These are phyloP conservation scores for Aureobasidium leucospermi DNA, from an alignment of 2,329 filamentous ascomycete species.

Conservation along the genomic window DNA sequence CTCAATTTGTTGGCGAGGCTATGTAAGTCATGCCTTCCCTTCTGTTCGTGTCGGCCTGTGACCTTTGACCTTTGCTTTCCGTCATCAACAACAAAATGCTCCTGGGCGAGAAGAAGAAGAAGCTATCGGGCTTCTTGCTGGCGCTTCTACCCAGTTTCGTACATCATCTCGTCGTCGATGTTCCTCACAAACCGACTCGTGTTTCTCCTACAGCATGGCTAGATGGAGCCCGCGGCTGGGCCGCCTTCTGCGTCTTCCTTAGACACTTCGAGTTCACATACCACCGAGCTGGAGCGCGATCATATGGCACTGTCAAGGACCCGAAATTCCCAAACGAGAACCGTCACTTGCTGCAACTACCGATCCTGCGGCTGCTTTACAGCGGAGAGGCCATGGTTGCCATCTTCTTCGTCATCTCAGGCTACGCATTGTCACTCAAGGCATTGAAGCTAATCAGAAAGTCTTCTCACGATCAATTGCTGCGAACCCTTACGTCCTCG, in stretches of 20 bases:
- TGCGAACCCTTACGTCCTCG: slow-evolving; percentile 16
- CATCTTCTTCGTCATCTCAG: slow-evolving; percentile 56
- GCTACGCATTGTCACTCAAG: slow-evolving; percentile 50
- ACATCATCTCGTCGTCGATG: not conserved
- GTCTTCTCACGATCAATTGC: slow-evolving; percentile 21
- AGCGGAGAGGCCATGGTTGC: slow-evolving; percentile 52
- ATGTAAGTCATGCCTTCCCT: slow-evolving; percentile 4
- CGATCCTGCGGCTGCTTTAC: slow-evolving; percentile 48
- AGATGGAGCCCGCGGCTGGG: slow-evolving; percentile 60
- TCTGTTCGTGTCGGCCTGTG: not conserved
- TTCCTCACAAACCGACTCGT: not conserved
- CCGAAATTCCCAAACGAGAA: slow-evolving; percentile 39
- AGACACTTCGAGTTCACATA: slow-evolving; percentile 46
- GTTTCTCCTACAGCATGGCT: slow-evolving; percentile 47
- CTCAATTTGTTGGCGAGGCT: not conserved
- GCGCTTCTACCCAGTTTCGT: slow-evolving; percentile 13
- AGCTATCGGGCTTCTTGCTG: slow-evolving; percentile 1
- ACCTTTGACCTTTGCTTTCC: not conserved
- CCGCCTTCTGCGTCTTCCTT: slow-evolving; percentile 58
- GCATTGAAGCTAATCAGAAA: slow-evolving; percentile 22
- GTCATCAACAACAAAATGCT: not conserved
- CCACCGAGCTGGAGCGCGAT: slow-evolving; percentile 10
- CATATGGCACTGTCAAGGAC: slow-evolving; percentile 15
- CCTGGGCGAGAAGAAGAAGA: slow-evolving; percentile 1
- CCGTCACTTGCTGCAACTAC: slow-evolving; percentile 37